Evolutionary conservation across 345 rosid species (phyloP).

Genomic region (Sapria himalayana): DNA sequence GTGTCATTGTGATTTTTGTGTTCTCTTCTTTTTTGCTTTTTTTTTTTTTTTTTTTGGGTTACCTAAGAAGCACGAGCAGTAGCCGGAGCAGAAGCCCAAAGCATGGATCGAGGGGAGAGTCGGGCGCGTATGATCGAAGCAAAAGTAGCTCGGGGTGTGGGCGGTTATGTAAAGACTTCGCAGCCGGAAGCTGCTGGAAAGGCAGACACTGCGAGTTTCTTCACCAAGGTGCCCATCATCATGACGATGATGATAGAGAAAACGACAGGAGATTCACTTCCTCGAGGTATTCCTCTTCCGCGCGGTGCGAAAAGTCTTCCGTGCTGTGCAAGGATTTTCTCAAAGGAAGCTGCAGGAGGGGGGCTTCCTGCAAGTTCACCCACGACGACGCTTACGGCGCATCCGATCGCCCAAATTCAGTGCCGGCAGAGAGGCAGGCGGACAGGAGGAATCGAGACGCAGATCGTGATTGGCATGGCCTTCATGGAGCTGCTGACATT

Average conservation of each 20-base stretch:
- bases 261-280: constrained; percentile 24
- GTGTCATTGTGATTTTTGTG: neutral
- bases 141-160: constrained; percentile 31
- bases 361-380: constrained; percentile 18
- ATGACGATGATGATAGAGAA: constrained; percentile 33
- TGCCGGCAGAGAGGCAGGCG: constrained; percentile 20
- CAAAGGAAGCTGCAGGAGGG: constrained; percentile 23
- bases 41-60: constrained; percentile 1
- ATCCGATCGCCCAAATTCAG: constrained; percentile 17
- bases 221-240: constrained; percentile 26
- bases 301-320: constrained; percentile 16
- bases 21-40: neutral
- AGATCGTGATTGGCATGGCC: constrained; percentile 20
- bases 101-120: constrained; percentile 32
- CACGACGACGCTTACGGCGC: constrained; percentile 16
- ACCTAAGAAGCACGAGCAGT: constrained; percentile 21
- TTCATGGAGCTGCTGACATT: constrained; percentile 21
- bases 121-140: constrained; percentile 36
- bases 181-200: constrained; percentile 52
- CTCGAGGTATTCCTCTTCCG: constrained; percentile 18
- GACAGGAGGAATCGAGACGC: constrained; percentile 23
- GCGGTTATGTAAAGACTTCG: constrained; percentile 42
- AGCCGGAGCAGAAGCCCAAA: constrained; percentile 68
- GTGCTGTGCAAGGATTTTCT: constrained; percentile 16
- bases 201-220: constrained; percentile 36